A percentile compares a stretch with the other conserved stretches of the same genome.
Evolutionary conservation across 148 eudicot species (phyloP).

Genomic region (Rhododendron molle): DNA sequence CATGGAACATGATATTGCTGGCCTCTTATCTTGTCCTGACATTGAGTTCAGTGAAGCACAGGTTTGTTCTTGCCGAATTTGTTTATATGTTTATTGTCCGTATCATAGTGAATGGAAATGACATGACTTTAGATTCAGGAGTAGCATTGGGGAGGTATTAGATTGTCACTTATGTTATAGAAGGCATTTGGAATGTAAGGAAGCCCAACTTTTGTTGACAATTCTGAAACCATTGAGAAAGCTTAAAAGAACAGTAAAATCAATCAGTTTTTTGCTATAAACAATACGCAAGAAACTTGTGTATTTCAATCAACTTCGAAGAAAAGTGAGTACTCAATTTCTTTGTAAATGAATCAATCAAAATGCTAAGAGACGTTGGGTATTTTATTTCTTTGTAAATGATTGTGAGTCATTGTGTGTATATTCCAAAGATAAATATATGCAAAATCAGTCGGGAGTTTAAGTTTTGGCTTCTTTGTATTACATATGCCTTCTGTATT

Average conservation of each 20-base stretch:
- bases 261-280: neutral
- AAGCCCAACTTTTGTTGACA: neutral
- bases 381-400: neutral
- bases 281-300: neutral
- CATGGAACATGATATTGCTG: constrained; percentile 90
- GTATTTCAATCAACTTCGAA: neutral
- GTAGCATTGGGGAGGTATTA: neutral
- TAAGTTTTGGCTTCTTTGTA: neutral
- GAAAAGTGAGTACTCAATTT: neutral
- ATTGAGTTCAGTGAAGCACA: constrained; percentile 70
- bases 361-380: neutral
- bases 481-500: neutral
- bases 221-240: neutral
- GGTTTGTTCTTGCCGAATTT: constrained; percentile 31
- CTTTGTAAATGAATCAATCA: neutral
- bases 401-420: neutral
- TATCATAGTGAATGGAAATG: neutral
- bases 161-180: neutral
- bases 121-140: neutral
- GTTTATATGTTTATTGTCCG: neutral
- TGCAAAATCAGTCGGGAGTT: neutral
- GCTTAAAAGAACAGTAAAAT: neutral
- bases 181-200: neutral
- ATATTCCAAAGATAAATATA: neutral
- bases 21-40: constrained; percentile 72